Evolutionary conservation across 2,329 filamentous ascomycete species (phyloP), one percentile per base, ranked within the genome.

Genomic region (Colletotrichum karsti): DNA sequence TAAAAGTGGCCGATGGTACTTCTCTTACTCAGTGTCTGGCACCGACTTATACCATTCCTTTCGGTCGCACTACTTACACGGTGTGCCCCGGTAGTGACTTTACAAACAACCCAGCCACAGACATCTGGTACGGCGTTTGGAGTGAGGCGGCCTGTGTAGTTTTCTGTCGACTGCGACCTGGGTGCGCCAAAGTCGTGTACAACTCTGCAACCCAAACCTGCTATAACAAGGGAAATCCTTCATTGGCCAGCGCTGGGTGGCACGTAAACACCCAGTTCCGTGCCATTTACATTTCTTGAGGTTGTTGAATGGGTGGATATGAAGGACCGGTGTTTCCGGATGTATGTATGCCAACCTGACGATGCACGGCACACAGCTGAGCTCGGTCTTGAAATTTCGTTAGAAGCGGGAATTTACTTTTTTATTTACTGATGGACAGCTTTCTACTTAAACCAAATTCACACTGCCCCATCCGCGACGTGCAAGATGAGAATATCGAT

Each of bases 151-250:
- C 62, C 44, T 64, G 62, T 18, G 35, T 59, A 20, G 10, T 35
- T 10, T 54, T 59, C 8, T 64, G 62, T 26, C 24, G 33, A 9
- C 7, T 24, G 24, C 51, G 35, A 15, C n/a, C 26, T 10, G 62
- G 62, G 37, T 64, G 62, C 33, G 59, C 42, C 13, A 64, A 64
- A 44, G 28, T 53, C n/a, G 54, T 64, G 26, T 64, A 64, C 26
- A 53, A 64, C 35, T 51, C 37, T 28, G 37, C 41, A 20, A 64
- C 54, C 15, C 22, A 44, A 35, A 59, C 62, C 8, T 64, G 62
- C 18, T 64, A 59, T 33, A 64, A 59, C 54, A 59, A 64, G 62
- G 62, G 62, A n/a, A 64, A 59, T 15, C 54, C 62, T 12, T 59
- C 62, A 3, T n/a, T 64, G 24, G 44, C 33, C 2, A 59, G 44